A percentile compares a stretch with the other conserved stretches of the same genome.
These are phyloP conservation scores for Kipferlia bialata DNA, from an alignment of 78 protist species.

Conservation along the genomic window DNA sequence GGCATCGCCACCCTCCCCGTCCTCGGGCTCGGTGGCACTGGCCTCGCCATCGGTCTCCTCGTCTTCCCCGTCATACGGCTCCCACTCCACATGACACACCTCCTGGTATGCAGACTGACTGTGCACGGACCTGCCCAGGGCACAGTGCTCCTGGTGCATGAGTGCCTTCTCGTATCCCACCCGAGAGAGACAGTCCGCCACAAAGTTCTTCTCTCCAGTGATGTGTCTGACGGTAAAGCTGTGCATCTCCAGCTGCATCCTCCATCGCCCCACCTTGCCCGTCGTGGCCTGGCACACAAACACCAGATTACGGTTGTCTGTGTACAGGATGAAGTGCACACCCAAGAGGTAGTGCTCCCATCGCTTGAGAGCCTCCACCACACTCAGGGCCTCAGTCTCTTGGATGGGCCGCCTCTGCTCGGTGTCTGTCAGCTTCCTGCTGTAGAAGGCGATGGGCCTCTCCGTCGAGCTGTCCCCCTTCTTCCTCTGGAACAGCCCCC, in stretches of 20 bases:
- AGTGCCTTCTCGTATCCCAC: too few species aligned
- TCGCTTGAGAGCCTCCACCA: not conserved
- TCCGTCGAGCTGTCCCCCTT: not conserved
- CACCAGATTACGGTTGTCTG: not conserved
- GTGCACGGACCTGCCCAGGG: too few species aligned
- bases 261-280: not conserved
- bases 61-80: too few species aligned
- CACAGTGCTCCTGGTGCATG: too few species aligned
- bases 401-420: not conserved
- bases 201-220: not conserved
- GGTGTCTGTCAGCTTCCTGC: not conserved
- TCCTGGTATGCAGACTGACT: too few species aligned
- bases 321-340: not conserved
- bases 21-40: too few species aligned
- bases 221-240: not conserved
- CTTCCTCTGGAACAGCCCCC: not conserved
- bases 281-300: not conserved
- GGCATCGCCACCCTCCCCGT: too few species aligned
- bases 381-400: not conserved
- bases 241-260: not conserved
- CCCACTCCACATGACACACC: too few species aligned
- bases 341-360: not conserved
- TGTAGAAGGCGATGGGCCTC: not conserved
- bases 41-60: too few species aligned
- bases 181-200: not conserved